Conservation (phyloP, 305 asterid genomes). For the Fraxinus sp. region DNA sequence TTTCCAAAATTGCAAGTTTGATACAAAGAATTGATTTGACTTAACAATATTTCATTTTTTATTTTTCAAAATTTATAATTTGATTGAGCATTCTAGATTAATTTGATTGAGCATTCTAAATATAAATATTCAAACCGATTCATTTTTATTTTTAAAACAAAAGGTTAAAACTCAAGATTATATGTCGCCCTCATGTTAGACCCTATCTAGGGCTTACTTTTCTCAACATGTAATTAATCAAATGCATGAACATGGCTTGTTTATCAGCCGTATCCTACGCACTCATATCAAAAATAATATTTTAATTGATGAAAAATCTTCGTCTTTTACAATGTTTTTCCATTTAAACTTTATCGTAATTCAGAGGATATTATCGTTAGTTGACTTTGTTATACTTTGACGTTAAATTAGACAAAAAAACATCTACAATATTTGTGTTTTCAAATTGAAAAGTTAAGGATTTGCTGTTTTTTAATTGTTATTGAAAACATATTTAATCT, state of each 20-base stretch:
- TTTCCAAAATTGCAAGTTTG: too few relatives aligned
- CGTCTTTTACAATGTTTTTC: background rate
- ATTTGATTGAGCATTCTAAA: too few relatives aligned
- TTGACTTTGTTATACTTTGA: background rate
- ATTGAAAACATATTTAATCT: too few relatives aligned
- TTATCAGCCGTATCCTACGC: background rate
- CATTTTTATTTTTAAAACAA: too few relatives aligned
- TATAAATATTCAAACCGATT: background rate
- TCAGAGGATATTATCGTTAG: background rate
- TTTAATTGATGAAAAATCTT: background rate
- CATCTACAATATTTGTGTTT: background rate
- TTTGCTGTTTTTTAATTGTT: too few relatives aligned
- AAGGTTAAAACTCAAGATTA: background rate
- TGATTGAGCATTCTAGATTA: too few relatives aligned
- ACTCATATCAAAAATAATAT: too few relatives aligned
- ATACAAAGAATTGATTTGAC: too few relatives aligned
- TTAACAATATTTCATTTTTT: too few relatives aligned
- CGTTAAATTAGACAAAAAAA: background rate
- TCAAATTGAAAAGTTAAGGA: too few relatives aligned
- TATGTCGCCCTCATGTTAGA: background rate
- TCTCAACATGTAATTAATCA: background rate
- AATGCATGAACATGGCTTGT: background rate
- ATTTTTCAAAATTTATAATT: too few relatives aligned
- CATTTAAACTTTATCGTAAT: background rate
- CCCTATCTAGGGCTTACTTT: background rate